Conservation (phyloP, 2,329 filamentous ascomycete species). For the Pestalotiopsis sp. region DNA sequence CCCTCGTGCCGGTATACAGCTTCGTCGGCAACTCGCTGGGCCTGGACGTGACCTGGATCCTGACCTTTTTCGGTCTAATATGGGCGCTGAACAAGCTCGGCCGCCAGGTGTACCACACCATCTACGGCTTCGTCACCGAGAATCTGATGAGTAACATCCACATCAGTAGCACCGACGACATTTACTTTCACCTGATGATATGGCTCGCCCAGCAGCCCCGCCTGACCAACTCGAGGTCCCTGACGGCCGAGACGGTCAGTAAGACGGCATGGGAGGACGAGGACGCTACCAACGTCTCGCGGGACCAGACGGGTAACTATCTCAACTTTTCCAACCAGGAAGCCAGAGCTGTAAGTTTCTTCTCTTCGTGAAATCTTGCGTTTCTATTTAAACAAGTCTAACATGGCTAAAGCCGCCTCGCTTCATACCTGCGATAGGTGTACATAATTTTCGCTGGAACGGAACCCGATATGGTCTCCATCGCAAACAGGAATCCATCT, state of each 20-base stretch:
- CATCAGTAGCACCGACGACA: constrained; percentile 58
- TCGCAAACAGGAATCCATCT: constrained; percentile 46
- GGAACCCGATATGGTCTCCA: constrained; percentile 52
- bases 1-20: constrained; percentile 48
- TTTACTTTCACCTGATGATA: constrained; percentile 60
- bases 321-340: constrained; percentile 64
- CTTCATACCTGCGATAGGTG: constrained; percentile 56
- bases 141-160: constrained; percentile 56
- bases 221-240: constrained; percentile 51
- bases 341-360: constrained; percentile 45
- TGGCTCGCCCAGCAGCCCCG: constrained; percentile 58
- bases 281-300: constrained; percentile 33
- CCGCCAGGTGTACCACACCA: constrained; percentile 35
- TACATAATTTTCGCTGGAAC: constrained; percentile 57
- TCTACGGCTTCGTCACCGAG: constrained; percentile 40
- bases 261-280: constrained; percentile 56
- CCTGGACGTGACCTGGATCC: constrained; percentile 49
- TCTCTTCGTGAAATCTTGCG: background rate
- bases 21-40: constrained; percentile 47
- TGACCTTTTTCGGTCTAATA: constrained; percentile 47
- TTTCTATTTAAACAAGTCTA: background rate
- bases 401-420: constrained; percentile 42
- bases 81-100: constrained; percentile 48
- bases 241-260: constrained; percentile 58
- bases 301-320: constrained; percentile 40